phyloP scores from a whole-genome alignment of 345 rosid species.

The Eucalyptus cloeziana region DNA sequence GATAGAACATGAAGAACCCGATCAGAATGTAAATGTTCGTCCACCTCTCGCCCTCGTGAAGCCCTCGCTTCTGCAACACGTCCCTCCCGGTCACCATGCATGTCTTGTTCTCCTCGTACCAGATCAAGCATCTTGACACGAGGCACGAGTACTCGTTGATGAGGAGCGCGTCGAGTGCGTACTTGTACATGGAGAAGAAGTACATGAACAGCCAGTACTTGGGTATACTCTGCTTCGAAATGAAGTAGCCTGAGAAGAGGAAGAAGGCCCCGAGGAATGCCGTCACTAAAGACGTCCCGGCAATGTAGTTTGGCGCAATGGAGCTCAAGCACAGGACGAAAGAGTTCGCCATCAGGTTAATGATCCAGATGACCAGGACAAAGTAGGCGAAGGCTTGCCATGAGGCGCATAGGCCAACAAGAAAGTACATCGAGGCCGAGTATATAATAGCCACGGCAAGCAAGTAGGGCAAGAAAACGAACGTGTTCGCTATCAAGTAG shows the following conservation, averaged over 20 bases:
- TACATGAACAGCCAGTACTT: constrained; percentile 95
- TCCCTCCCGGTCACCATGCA: constrained; percentile 69
- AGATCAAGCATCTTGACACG: constrained; percentile 39
- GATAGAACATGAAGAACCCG: constrained; percentile 80
- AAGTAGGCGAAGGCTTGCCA: constrained; percentile 80
- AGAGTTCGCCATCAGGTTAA: constrained; percentile 80
- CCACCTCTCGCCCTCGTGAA: constrained; percentile 62
- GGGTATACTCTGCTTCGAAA: constrained; percentile 64
- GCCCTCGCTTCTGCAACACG: constrained; percentile 59
- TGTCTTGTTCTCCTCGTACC: constrained; percentile 36
- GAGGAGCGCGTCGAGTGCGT: constrained; percentile 76
- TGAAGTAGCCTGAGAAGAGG: constrained; percentile 90
- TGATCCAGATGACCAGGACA: constrained; percentile 65
- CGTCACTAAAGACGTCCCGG: constrained; percentile 75
- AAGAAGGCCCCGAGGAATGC: constrained; percentile 68
- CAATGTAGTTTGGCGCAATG: constrained; percentile 80
- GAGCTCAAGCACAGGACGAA: constrained; percentile 87
- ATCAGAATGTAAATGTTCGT: constrained; percentile 54
- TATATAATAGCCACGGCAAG: constrained; percentile 51
- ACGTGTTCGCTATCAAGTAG: constrained; percentile 68
- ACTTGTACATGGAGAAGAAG: constrained; percentile 87
- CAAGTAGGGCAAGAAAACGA: constrained; percentile 80
- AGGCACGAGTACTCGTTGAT: constrained; percentile 90
- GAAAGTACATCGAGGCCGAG: constrained; percentile 64
- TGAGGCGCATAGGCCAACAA: constrained; percentile 72